Evolutionary conservation across 495 filamentous ascomycete genomes (phyloP).

Genomic region (Aeminium ludgeri): DNA sequence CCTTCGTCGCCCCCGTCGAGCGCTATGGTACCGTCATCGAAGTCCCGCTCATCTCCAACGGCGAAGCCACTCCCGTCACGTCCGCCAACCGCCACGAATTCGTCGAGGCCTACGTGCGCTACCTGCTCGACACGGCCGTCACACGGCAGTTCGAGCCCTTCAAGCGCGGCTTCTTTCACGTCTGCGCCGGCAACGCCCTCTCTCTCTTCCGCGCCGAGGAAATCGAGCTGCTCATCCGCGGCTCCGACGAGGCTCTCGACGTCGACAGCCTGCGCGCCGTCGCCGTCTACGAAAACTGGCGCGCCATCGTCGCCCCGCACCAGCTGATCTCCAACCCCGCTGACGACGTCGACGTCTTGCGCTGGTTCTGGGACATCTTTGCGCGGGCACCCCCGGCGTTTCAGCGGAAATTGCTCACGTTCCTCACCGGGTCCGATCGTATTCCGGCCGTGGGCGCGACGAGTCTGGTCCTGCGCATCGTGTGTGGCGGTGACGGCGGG

Average conservation of each 20-base stretch:
- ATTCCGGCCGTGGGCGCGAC: conserved; percentile 85
- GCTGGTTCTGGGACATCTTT: conserved; percentile 86
- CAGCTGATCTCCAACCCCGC: conserved; percentile 21
- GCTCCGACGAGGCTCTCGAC: conserved; percentile 73
- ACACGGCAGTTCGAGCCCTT: conserved; percentile 83
- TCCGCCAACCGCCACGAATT: conserved; percentile 75
- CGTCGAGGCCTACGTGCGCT: conserved; percentile 70
- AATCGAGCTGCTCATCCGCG: conserved; percentile 76
- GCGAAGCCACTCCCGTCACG: conserved; percentile 62
- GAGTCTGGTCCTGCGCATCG: conserved; percentile 56
- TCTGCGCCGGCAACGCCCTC: conserved; percentile 78
- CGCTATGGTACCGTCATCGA: conserved; percentile 53
- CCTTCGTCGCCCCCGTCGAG: conserved; percentile 65
- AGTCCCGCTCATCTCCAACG: conserved; percentile 58
- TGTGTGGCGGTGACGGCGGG: conserved; percentile 26
- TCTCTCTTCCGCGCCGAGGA: conserved; percentile 88
- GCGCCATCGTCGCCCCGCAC: conserved; percentile 13
- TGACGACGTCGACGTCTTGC: conserved; percentile 47
- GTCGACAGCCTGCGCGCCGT: conserved; percentile 59
- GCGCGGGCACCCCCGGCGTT: conserved; percentile 42
- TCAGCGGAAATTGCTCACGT: conserved; percentile 65
- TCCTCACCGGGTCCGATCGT: conserved; percentile 86
- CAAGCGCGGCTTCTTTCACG: conserved; percentile 86
- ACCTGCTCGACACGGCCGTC: conserved; percentile 65
- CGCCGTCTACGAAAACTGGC: conserved; percentile 72